Evolutionary conservation across 2,329 filamentous ascomycete species (phyloP), one percentile per base, ranked within the genome.

Genomic region (Fusarium lyarnte): DNA sequence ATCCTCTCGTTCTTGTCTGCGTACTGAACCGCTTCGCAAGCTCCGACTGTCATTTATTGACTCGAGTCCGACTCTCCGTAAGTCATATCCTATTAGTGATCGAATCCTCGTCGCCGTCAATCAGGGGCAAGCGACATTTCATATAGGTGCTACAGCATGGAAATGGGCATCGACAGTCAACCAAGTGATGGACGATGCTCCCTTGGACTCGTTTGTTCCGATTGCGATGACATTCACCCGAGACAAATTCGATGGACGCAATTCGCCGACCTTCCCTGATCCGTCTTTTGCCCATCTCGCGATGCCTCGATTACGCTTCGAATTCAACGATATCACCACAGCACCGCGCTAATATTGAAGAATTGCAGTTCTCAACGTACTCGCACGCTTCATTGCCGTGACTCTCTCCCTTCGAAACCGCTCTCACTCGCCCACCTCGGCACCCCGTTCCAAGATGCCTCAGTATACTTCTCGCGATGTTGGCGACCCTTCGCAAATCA

Each of bases 381-480:
- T 61, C 59, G 57, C 72, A 66, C 65, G 61, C 60, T 64, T 39
- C 58, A 66, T 47, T 51, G 54, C 42, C 66, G 70, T 58, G 59
- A 69, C 55, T 74, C 25, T 25, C 25, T 25, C 25, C 25, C 25
- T 25, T 25, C 46, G 35, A 58, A 64, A 47, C 55, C 65, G 53
- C 62, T 52, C 35, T 55, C 51, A 58, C 58, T 58, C 60, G 39
- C 45, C 66, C 38, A 65, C 72, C 49, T 72, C 74, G 35, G 67
- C 69, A 64, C 59, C 73, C 73, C 52, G 77, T 68, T 66, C 70
- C 81, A 87, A 81, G 72, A 91, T 91, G 89, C 88, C 90, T 83
- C 86, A 89, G 75, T 92, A 91, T 84, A 90, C 89, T 65, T 91
- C 89, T 53, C 88, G 90, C 78, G 90, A 92, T 80, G 88, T 89